Base-by-base conservation (phyloP, 2,329 filamentous ascomycete species). In the Alternaria incomplexa region DNA sequence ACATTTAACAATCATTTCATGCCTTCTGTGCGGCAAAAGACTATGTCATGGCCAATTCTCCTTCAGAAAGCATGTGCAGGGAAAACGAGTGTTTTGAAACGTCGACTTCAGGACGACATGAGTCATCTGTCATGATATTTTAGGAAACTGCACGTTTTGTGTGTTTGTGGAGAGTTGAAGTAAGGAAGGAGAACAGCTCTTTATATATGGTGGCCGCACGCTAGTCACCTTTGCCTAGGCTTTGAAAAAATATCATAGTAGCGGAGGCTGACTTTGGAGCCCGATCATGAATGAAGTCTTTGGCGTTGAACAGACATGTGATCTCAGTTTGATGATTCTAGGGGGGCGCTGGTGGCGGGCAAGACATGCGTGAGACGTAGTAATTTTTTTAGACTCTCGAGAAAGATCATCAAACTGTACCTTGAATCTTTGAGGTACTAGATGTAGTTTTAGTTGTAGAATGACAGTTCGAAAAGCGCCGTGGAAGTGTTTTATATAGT, bases 381-480 rank as follows among this genome's bases (percentile, higher is more conserved):
- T 36, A 36, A 15, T 2, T 36, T 36, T 36, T 36, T 36, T 36
- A 0, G 32, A 36, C 32, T n/a, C 32, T 36, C 32, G 4, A 5
- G 2, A 36, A 36, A 36, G 32, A n/a, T 36, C 13, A 36, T 32
- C 20, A 3, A 20, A 20, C 3, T 20, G 20, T 20, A 2, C 20
- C 20, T 20, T 20, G 20, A 20, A 20, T 20, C 20, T 20, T 20
- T 20, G 20, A 20, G 20, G 13, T n/a, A 36, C n/a, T 2, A 36
- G 4, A 36, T 9, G 4, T 36, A 1, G 2, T n/a, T 36, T 36
- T 2, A 2, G 1, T 5, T 36, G 8, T 15, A 5, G 0, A n/a
- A 36, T n/a, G 3, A 3, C 32, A 36, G 32, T 8, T n/a, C 15
- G 32, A 1, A 36, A 36, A 36, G 32, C 7, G 13, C 32, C 6